These are phyloP conservation scores for Fragaria nilgerrensis DNA, from an alignment of 306 rosid genomes.

Conservation along the genomic window DNA sequence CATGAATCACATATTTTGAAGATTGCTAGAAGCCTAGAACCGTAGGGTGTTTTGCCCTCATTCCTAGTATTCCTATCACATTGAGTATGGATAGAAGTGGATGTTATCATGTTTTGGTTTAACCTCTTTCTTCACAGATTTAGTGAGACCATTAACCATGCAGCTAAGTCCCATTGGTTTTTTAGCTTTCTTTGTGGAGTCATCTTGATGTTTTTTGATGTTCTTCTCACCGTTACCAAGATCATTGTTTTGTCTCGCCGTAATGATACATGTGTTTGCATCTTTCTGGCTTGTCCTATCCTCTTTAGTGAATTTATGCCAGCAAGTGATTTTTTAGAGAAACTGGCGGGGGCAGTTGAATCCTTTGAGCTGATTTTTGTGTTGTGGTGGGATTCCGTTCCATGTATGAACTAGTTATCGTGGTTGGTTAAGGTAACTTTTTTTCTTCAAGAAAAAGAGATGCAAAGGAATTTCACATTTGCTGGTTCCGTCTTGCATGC, in stretches of 20 bases:
- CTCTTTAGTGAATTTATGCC: not conserved
- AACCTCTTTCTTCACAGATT: not conserved
- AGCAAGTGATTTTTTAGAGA: not conserved
- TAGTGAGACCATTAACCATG: not conserved
- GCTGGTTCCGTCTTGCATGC: not conserved
- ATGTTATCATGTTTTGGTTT: not conserved
- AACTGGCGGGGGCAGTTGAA: not conserved
- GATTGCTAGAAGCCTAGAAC: not conserved
- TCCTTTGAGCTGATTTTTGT: not conserved
- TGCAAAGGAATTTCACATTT: not conserved
- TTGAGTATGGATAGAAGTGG: not conserved
- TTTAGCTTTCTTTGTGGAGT: not conserved
- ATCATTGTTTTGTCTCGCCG: not conserved
- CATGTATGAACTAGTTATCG: not conserved
- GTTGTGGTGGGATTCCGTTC: not conserved
- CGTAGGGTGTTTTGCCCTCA: not conserved
- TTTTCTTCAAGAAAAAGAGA: no score
- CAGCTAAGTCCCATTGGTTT: not conserved
- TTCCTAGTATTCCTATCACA: not conserved
- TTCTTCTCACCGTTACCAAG: not conserved
- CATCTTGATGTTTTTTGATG: not conserved
- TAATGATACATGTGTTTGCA: not conserved
- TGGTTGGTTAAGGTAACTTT: not conserved
- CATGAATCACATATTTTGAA: not conserved
- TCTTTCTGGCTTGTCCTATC: not conserved